A percentile compares a stretch with the other conserved stretches of the same genome.
Evolutionary conservation across 805 yeast species (phyloP).

Genomic region (Metschnikowia bowlesiae): DNA sequence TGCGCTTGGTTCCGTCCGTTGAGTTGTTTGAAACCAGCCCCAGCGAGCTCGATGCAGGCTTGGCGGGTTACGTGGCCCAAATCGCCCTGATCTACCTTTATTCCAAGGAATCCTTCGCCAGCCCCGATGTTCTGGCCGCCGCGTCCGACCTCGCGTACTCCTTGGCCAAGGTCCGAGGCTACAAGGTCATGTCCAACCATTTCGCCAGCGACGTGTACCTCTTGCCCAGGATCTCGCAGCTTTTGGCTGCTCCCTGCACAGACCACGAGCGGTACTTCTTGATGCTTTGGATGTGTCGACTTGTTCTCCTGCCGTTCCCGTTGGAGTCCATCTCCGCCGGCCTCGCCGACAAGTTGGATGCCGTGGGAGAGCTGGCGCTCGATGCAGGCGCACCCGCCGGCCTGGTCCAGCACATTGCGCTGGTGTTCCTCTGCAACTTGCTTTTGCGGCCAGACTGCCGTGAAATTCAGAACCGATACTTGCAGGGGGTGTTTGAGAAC

Average conservation of each 20-base stretch:
- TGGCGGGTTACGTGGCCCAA: slow-evolving; percentile 29
- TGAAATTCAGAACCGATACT: slow-evolving; percentile 17
- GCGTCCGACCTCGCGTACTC: slow-evolving; percentile 47
- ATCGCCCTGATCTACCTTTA: slow-evolving; percentile 26
- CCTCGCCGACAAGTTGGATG: slow-evolving; percentile 33
- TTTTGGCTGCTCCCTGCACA: slow-evolving; percentile 11
- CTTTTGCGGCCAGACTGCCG: slow-evolving; percentile 48
- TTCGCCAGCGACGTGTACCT: slow-evolving; percentile 56
- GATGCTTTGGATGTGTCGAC: slow-evolving; percentile 67
- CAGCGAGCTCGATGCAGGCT: slow-evolving; percentile 41
- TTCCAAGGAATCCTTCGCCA: not conserved
- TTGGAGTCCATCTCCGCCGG: slow-evolving; percentile 36
- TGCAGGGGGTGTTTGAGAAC: slow-evolving; percentile 2
- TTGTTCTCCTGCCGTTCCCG: slow-evolving; percentile 72
- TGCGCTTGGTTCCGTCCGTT: slow-evolving; percentile 16
- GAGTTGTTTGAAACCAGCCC: slow-evolving; percentile 53
- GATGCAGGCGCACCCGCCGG: slow-evolving; percentile 28
- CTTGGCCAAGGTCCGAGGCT: slow-evolving; percentile 61
- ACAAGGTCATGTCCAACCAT: slow-evolving; percentile 55
- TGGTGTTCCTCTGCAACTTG: slow-evolving; percentile 49
- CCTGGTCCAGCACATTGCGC: slow-evolving; percentile 56
- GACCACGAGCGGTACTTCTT: slow-evolving; percentile 33
- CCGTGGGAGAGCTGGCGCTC: slow-evolving; percentile 29
- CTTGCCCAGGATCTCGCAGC: slow-evolving; percentile 31
- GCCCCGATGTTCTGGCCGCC: slow-evolving; percentile 1